Evolutionary conservation across 345 rosid genomes (phyloP), one percentile per base, ranked within the genome.

Genomic region (Physaria fendleri): DNA sequence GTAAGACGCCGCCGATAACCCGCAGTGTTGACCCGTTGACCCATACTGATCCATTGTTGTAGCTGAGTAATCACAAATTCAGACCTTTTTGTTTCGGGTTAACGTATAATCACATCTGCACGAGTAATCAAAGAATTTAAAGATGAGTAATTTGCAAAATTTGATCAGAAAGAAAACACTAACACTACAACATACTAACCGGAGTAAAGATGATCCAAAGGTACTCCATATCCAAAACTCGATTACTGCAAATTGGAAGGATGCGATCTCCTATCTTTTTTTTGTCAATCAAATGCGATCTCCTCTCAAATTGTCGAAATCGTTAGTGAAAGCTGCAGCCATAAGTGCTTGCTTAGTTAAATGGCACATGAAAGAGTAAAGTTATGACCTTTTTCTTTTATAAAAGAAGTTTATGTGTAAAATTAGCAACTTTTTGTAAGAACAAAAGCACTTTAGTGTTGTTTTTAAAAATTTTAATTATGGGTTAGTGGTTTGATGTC

Each of bases 1-100:
- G 78, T 84, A 92, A 52, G 96, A 84, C 56, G 98, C 96, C 62
- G 79, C 90, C 49, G 82, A 79, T 52, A 56, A 69, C 50, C 88
- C 95, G 29, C 85, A 80, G 59, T 84, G 89, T 76, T 88, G 96
- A 46, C 95, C 93, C 10, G 78, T 73, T 8, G 96, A 88, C 30
- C 90, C 84, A 67, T 76, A 62, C 57, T 78, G 89, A 57, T 79
- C 96, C 74, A 70, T 70, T 24, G 13, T 27, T 53, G 30, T 3
- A 8, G 4, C 18, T n/a, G n/a, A 52, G 56, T 35, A 53, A 47
- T 58, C 52, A 50, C 71, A 33, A 67, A 59, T 50, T 51, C 51
- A 13, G n/a, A 2, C 42, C 58, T 58, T 54, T 43, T 32, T 15
- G 7, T 6, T 38, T 46, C 11, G 9, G 18, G 16, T 44, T 27